Conservation (phyloP, 495 filamentous ascomycete species). For the Penicillium antarcticum region DNA sequence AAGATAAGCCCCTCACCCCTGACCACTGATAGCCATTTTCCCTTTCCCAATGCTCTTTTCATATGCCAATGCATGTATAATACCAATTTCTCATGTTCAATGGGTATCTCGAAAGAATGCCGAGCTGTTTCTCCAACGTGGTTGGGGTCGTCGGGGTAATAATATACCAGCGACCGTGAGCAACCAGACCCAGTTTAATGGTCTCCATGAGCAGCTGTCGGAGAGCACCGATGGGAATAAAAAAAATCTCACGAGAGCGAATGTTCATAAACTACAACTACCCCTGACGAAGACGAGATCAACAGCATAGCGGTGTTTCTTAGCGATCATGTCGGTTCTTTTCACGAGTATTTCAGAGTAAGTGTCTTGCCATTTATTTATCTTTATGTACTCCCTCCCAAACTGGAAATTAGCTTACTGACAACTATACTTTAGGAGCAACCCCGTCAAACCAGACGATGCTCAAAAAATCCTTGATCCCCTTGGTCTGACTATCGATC, state of each 20-base stretch:
- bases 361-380: background rate
- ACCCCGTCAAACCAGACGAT: constrained; percentile 29
- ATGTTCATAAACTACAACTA: background rate
- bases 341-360: constrained; percentile 33
- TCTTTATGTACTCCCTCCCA: no score
- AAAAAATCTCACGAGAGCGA: background rate
- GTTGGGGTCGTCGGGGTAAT: constrained; percentile 11
- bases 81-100: no score
- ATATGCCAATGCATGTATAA: no score
- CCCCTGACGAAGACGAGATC: background rate
- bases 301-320: background rate
- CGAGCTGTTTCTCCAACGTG: background rate
- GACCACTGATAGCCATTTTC: background rate
- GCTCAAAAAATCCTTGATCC: constrained; percentile 19
- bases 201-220: constrained; percentile 2
- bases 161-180: background rate
- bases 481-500: constrained; percentile 28
- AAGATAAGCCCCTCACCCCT: constrained; percentile 7
- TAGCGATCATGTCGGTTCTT: constrained; percentile 28
- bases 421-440: constrained; percentile 11
- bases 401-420: background rate
- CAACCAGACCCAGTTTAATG: background rate
- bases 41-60: no score
- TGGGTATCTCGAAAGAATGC: background rate
- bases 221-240: constrained; percentile 1